Evolutionary conservation across 2,329 filamentous ascomycete genomes (phyloP).

Genomic region (Cucurbitaria berberidis): DNA sequence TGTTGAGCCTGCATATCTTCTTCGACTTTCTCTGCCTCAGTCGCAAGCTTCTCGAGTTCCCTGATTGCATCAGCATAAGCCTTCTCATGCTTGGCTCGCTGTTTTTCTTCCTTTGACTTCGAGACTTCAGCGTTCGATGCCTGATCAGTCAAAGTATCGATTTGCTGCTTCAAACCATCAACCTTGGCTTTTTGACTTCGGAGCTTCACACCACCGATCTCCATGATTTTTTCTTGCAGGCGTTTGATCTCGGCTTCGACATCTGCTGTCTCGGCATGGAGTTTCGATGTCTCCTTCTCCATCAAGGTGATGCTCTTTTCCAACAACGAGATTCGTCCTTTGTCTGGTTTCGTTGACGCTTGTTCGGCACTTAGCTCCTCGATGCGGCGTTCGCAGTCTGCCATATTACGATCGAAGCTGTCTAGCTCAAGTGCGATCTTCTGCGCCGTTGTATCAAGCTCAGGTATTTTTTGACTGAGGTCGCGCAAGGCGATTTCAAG

Average conservation of each 20-base stretch:
- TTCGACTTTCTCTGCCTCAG: slow-evolving; percentile 79
- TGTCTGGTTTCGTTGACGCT: slow-evolving; percentile 79
- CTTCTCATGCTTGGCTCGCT: slow-evolving; percentile 84
- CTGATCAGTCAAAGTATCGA: slow-evolving; percentile 78
- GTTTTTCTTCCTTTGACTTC: slow-evolving; percentile 93
- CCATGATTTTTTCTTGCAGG: slow-evolving; percentile 97
- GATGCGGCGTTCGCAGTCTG: slow-evolving; percentile 82
- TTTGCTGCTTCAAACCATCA: slow-evolving; percentile 81
- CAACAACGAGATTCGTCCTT: slow-evolving; percentile 72
- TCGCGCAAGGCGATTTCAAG: slow-evolving; percentile 76
- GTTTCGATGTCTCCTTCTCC: slow-evolving; percentile 77
- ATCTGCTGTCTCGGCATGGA: slow-evolving; percentile 84
- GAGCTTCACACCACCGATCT: slow-evolving; percentile 92
- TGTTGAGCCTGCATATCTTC: slow-evolving; percentile 79
- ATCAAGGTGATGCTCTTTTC: slow-evolving; percentile 79
- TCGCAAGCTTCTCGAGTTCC: slow-evolving; percentile 74
- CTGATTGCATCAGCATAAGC: slow-evolving; percentile 77
- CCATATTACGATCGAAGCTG: slow-evolving; percentile 81
- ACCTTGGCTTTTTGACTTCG: slow-evolving; percentile 90
- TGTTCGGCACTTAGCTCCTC: slow-evolving; percentile 84
- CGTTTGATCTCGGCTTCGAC: slow-evolving; percentile 92
- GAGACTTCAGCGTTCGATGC: slow-evolving; percentile 85
- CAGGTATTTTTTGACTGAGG: slow-evolving; percentile 78
- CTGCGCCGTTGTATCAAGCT: slow-evolving; percentile 86
- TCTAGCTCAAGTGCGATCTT: slow-evolving; percentile 89